phyloP scores from a whole-genome alignment of 2,329 filamentous ascomycete genomes.

The Stagonosporopsis rhizophila region DNA sequence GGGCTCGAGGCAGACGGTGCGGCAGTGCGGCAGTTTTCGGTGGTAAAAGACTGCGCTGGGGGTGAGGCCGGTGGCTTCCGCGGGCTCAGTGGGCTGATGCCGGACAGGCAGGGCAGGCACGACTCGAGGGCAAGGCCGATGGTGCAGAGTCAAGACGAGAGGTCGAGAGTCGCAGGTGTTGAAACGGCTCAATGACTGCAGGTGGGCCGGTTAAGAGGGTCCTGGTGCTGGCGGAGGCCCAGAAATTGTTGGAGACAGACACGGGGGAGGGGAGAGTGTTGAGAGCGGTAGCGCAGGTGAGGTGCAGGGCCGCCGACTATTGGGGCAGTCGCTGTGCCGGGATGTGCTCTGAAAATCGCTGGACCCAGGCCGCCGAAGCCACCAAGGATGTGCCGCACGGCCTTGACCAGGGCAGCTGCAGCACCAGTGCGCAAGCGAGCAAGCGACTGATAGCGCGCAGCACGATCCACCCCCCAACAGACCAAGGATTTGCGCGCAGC shows the following conservation, averaged over 20 bases:
- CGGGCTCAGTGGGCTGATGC: conserved; percentile 4
- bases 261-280: conserved; percentile 37
- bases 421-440: conserved; percentile 40
- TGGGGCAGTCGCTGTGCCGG: conserved; percentile 37
- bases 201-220: conserved; percentile 40
- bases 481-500: conserved; percentile 39
- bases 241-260: conserved; percentile 33
- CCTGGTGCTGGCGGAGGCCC: conserved; percentile 45
- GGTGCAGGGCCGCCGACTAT: conserved; percentile 44
- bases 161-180: conserved; percentile 19
- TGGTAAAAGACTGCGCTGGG: conserved; percentile 24
- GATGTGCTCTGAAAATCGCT: conserved; percentile 39
- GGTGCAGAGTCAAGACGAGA: conserved; percentile 16
- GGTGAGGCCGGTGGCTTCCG: conserved; percentile 42
- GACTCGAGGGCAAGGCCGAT: conserved; percentile 14
- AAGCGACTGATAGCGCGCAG: conserved; percentile 38
- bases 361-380: conserved; percentile 27
- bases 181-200: conserved; percentile 24
- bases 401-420: conserved; percentile 24
- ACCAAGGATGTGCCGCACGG: conserved; percentile 27
- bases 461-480: conserved; percentile 43
- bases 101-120: conserved; percentile 10
- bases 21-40: conserved; percentile 25
- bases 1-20: conserved; percentile 17
- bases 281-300: conserved; percentile 41